Conservation (phyloP, 805 yeast species). For the Ogataea salicorniae region DNA sequence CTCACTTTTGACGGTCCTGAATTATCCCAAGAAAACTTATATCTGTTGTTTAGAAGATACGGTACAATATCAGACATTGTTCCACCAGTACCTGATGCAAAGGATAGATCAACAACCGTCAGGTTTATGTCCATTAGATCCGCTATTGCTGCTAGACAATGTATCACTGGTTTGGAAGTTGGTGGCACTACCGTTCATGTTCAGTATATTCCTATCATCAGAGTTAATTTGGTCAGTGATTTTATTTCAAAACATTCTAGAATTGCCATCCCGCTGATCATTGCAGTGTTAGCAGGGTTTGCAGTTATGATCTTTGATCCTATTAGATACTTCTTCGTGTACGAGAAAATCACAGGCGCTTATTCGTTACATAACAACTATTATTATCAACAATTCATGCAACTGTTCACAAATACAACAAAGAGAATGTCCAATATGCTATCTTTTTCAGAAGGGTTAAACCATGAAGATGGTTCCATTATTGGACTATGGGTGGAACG, state of each 20-base stretch:
- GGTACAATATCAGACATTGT: slow-evolving; percentile 75
- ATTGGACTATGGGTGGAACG: slow-evolving; percentile 62
- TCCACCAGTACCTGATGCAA: slow-evolving; percentile 45
- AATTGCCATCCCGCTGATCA: slow-evolving; percentile 70
- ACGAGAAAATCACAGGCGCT: slow-evolving; percentile 61
- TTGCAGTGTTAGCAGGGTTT: slow-evolving; percentile 73
- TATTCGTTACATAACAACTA: slow-evolving; percentile 46
- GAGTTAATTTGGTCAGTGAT: slow-evolving; percentile 48
- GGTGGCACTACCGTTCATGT: slow-evolving; percentile 67
- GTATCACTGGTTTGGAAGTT: slow-evolving; percentile 73
- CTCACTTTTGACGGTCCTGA: slow-evolving; percentile 74
- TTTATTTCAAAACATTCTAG: slow-evolving; percentile 72
- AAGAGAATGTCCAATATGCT: slow-evolving; percentile 22
- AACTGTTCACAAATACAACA: slow-evolving; percentile 24
- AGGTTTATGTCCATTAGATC: slow-evolving; percentile 53
- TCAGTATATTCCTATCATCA: slow-evolving; percentile 56
- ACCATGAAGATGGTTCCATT: slow-evolving; percentile 14
- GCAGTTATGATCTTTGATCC: slow-evolving; percentile 93
- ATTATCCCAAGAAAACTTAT: slow-evolving; percentile 71
- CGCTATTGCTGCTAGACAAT: slow-evolving; percentile 84
- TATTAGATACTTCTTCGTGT: slow-evolving; percentile 74
- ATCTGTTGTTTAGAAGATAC: slow-evolving; percentile 77
- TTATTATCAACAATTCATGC: slow-evolving; percentile 33
- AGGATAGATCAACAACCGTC: slow-evolving; percentile 47
- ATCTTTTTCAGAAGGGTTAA: slow-evolving; percentile 6